A percentile compares a stretch with the other conserved stretches of the same genome.
phyloP scores from a whole-genome alignment of 768 basidiomycete genomes.

The Leccinum uliginosum region DNA sequence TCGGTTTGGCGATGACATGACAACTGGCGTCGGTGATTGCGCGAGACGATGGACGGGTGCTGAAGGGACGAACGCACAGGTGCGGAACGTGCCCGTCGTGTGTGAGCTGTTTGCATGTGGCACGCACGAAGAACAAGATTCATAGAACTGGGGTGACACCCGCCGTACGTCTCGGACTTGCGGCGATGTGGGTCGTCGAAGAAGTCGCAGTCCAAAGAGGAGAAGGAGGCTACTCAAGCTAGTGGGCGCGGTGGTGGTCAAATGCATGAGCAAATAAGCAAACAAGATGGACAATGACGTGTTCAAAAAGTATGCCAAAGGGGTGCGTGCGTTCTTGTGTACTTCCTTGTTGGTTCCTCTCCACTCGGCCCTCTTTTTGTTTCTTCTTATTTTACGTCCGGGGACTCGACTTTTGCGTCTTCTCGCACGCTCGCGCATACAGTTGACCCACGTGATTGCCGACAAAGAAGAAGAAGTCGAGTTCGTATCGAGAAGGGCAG shows the following conservation, averaged over 20 bases:
- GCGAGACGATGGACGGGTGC: too few relatives aligned
- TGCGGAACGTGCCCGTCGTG: too few relatives aligned
- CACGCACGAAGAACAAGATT: too few relatives aligned
- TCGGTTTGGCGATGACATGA: too few relatives aligned
- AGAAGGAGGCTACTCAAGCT: slow-evolving; percentile 73
- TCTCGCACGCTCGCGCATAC: not conserved
- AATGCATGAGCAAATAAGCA: slow-evolving; percentile 86
- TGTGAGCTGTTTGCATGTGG: too few relatives aligned
- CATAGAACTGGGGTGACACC: too few relatives aligned
- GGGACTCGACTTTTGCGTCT: not conserved
- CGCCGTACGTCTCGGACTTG: not conserved
- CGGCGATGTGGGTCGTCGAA: slow-evolving; percentile 16
- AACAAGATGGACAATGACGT: slow-evolving; percentile 67
- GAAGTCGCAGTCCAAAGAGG: slow-evolving; percentile 47
- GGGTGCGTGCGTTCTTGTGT: slow-evolving; percentile 47
- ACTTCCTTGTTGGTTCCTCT: not conserved
- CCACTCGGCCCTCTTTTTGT: not conserved
- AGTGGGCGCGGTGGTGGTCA: slow-evolving; percentile 87
- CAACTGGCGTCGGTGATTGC: too few relatives aligned
- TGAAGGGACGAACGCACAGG: too few relatives aligned
- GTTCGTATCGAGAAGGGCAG: slow-evolving; percentile 67
- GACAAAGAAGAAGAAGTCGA: slow-evolving; percentile 94
- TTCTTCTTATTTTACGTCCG: not conserved
- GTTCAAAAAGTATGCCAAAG: slow-evolving; percentile 95
- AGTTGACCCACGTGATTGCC: slow-evolving; percentile 85